Evolutionary conservation across 2,329 filamentous ascomycete species (phyloP).

Genomic region (Epichloe coenophiala): DNA sequence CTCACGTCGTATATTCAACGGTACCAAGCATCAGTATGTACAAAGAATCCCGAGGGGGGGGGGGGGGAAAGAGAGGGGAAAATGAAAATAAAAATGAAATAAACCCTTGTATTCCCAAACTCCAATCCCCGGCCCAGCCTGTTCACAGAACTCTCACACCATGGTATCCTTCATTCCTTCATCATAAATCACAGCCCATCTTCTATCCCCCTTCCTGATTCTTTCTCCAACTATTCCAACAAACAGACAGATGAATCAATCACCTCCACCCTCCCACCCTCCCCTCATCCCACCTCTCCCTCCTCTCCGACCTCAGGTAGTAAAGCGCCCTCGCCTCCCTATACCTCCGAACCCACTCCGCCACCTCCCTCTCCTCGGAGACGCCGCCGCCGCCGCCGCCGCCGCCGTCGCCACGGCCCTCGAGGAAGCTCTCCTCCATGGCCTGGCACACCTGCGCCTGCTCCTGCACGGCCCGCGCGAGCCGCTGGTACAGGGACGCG

Average conservation of each 20-base stretch:
- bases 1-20: too few species aligned
- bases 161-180: too few species aligned
- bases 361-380: conserved; percentile 67
- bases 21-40: too few species aligned
- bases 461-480: conserved; percentile 65
- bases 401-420: conserved; percentile 28
- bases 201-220: rapidly evolving
- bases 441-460: conserved; percentile 70
- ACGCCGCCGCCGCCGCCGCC: conserved; percentile 16
- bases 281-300: conserved; percentile 86
- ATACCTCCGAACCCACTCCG: conserved; percentile 73
- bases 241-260: conserved; percentile 20
- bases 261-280: conserved; percentile 82
- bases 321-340: conserved; percentile 66
- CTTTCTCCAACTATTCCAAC: background rate
- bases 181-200: background rate
- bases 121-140: too few species aligned
- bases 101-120: too few species aligned
- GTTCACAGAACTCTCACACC: too few species aligned
- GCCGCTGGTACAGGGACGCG: conserved; percentile 69
- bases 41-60: too few species aligned
- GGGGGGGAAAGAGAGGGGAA: too few species aligned
- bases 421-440: conserved; percentile 86
- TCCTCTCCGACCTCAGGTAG: conserved; percentile 73
- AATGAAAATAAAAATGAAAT: too few species aligned